Evolutionary conservation across 2,329 filamentous ascomycete species (phyloP), one percentile per base, ranked within the genome.

Genomic region (Ophiostoma himal-ulmi): DNA sequence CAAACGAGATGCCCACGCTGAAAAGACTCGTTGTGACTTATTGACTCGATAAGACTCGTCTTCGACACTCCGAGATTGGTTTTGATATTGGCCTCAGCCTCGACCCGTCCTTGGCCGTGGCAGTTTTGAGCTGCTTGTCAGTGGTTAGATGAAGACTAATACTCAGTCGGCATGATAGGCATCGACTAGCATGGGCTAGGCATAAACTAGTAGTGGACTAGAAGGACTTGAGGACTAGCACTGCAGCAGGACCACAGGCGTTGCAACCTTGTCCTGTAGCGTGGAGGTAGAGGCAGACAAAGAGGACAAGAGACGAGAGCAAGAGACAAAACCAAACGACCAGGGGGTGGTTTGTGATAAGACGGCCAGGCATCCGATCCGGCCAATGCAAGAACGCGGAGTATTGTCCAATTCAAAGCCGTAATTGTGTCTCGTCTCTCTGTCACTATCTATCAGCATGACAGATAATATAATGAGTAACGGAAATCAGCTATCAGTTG

Each of bases 321-420:
- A 11, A 44, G 39, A 44, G 39, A 44, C 39, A 17, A 44, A 22
- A n/a, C 48, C 26, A 54, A 54, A 6, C 17, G 48, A 22, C 48
- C 5, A 30, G 52, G 52, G 52, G 52, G 52, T 57, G 22, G n/a
- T 57, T 57, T 57, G 52, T 22, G 52, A 57, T 57, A 57, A 57
- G 52, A 13, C n/a, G 67, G 39, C 14, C 20, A 41, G 26, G 62
- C n/a, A 14, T 5, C 39, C n/a, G 66, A 54, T 41, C 60, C 68
- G 62, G 30, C 70, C 70, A 71, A 71, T 71, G 62, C 67, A n/a
- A 71, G 36, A 65, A 17, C 54, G 2, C 67, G 37, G 48, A 48
- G 30, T 30, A 48, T 70, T 73, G 71, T 71, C 69, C 71, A 72
- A 73, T 73, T 73, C 68, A 48, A 71, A 72, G 71, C 68, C 67